These are phyloP conservation scores for Leccinum longicurvipes DNA, from an alignment of 768 basidiomycete species.

Conservation along the genomic window DNA sequence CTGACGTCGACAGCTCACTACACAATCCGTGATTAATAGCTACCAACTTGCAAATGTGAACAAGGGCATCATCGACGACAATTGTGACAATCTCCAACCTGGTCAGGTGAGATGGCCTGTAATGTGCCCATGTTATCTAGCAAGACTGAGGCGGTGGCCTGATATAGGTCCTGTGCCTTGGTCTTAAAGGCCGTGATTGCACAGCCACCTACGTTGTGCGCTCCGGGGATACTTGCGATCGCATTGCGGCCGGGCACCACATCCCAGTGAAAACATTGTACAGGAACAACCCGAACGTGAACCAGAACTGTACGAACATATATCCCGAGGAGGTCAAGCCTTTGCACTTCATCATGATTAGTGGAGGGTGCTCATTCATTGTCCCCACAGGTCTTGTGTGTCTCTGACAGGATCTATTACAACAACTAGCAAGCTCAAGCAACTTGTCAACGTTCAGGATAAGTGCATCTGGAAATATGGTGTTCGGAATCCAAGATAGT, in stretches of 20 bases:
- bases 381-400: neutral
- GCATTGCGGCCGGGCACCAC: neutral
- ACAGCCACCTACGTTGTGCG: neutral
- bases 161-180: constrained; percentile 50
- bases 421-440: neutral
- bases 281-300: neutral
- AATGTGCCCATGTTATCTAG: neutral
- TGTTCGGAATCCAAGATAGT: too few species aligned
- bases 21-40: too few species aligned
- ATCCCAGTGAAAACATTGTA: neutral
- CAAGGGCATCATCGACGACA: too few species aligned
- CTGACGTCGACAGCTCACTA: too few species aligned
- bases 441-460: neutral
- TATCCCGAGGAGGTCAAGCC: neutral
- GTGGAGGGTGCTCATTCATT: neutral
- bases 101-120: constrained; percentile 40
- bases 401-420: neutral
- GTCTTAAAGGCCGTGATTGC: constrained; percentile 54
- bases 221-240: neutral
- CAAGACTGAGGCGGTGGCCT: neutral
- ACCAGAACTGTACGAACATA: neutral
- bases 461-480: neutral
- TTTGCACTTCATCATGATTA: neutral
- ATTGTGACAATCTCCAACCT: too few species aligned
- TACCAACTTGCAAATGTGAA: too few species aligned